Evolutionary conservation across 495 filamentous ascomycete species (phyloP).

Genomic region (Bombardia bombarda): DNA sequence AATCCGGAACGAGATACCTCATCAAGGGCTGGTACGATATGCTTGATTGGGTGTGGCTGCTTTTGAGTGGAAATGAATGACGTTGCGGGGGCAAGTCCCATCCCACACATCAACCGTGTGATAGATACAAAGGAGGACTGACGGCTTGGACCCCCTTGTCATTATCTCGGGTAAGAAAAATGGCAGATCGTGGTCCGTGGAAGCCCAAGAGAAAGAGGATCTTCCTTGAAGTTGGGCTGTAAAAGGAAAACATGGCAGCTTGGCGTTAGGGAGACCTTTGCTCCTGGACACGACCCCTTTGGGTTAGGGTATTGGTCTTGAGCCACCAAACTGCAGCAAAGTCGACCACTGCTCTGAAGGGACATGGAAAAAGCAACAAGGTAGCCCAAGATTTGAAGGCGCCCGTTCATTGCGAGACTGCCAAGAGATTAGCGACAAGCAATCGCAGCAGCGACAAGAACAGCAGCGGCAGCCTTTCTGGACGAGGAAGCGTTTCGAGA

Average conservation of each 20-base stretch:
- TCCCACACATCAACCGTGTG: not conserved
- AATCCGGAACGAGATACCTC: conserved; percentile 23
- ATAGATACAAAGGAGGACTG: not conserved
- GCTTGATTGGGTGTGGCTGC: conserved; percentile 4
- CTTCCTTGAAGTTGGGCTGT: conserved; percentile 7
- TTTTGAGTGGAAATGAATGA: not conserved
- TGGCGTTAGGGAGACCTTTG: conserved; percentile 4
- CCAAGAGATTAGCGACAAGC: not conserved
- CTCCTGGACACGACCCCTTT: too few species aligned
- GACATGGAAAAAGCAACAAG: too few species aligned
- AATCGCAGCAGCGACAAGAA: too few species aligned
- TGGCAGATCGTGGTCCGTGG: conserved; percentile 10
- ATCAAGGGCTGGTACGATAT: conserved; percentile 10
- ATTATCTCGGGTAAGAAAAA: conserved; percentile 4
- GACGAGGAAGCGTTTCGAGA: conserved; percentile 14
- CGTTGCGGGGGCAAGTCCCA: not conserved
- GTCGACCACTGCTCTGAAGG: too few species aligned
- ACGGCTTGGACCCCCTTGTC: conserved; percentile 8
- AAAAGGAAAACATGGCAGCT: conserved; percentile 5
- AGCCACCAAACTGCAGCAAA: not conserved
- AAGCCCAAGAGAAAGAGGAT: conserved; percentile 8
- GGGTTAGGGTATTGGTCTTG: too few species aligned
- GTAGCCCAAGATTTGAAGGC: too few species aligned
- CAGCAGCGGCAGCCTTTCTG: too few species aligned
- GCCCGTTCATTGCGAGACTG: not conserved